Evolutionary conservation across 257 asterid species (phyloP).

Genomic region (Nicotiana benthamiana): DNA sequence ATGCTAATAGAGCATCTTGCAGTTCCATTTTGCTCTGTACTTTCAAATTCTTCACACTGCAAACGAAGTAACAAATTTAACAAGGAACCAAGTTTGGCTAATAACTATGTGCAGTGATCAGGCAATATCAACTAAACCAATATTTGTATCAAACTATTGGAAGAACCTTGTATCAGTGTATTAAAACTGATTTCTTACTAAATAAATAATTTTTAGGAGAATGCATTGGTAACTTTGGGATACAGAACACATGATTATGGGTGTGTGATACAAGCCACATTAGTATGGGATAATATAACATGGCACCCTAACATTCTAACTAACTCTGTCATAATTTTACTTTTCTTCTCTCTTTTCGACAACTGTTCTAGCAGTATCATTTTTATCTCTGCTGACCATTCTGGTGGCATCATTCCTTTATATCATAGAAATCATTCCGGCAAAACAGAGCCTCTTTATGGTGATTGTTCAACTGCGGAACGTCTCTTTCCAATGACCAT

Average conservation of each 20-base stretch:
- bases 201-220: not conserved
- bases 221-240: not conserved
- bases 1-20: conserved; percentile 54
- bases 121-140: not conserved
- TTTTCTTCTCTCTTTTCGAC: not conserved
- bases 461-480: not conserved
- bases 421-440: not conserved
- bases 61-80: conserved; percentile 8
- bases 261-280: not conserved
- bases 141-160: not conserved
- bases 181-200: not conserved
- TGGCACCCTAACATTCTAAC: not conserved
- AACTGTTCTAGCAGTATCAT: not conserved
- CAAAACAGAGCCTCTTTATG: not conserved
- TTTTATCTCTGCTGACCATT: not conserved
- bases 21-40: conserved; percentile 61
- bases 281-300: not conserved
- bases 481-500: not conserved
- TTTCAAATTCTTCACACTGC: conserved; percentile 78
- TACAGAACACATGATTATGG: not conserved
- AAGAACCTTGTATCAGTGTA: not conserved
- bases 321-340: not conserved
- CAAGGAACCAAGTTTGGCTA: not conserved
- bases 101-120: not conserved
- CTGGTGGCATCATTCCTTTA: not conserved